Evolutionary conservation across 805 yeast species (phyloP), one percentile per base, ranked within the genome.

Genomic region (Saturnispora diversa): DNA sequence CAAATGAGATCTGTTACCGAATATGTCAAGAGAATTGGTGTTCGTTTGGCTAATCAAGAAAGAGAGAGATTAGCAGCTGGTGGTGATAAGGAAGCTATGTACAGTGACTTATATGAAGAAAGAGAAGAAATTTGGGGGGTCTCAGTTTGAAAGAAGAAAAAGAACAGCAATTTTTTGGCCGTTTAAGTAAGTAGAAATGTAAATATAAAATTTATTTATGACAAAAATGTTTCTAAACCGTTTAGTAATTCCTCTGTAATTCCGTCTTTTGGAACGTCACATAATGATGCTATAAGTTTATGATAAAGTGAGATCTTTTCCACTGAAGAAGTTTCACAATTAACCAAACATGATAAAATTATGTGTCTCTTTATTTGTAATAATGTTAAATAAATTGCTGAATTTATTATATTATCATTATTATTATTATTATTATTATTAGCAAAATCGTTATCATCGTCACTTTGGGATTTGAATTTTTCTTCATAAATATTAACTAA

Each of bases 1-100:
- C 81, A 70, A 51, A 55, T 76, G 28, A 74, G 97, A 60, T 83
- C 95, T 0, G 70, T 90, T 47, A 75, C 81, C 19, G 98, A 90
- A 54, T 90, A 85, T 60, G 82, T 94, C 2, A 83, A 77, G 64
- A 77, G 98, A 62, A 95, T 90, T 22, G 97, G 83, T n/a, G 58
- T 69, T 36, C 73, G 97, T 58, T 74, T 90, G 51, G 97, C 96
- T 0, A 68, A 66, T 19, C 87, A 85, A 35, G 96, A 87, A 56
- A 73, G 90, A 53, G 97, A 87, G 52, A 75, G 94, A 68, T 71
- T 86, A 22, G 81, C 74, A 16, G 92, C 86, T 11, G 96, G 95
- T 44, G 95, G 95, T 48, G 96, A 85, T 55, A 83, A 70, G 12
- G 95, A 85, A 53, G 73, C 90, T 0, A 76, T 85, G 72, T 83